phyloP scores from a whole-genome alignment of 2,329 filamentous ascomycete genomes.

The Epichloe amarillans region DNA sequence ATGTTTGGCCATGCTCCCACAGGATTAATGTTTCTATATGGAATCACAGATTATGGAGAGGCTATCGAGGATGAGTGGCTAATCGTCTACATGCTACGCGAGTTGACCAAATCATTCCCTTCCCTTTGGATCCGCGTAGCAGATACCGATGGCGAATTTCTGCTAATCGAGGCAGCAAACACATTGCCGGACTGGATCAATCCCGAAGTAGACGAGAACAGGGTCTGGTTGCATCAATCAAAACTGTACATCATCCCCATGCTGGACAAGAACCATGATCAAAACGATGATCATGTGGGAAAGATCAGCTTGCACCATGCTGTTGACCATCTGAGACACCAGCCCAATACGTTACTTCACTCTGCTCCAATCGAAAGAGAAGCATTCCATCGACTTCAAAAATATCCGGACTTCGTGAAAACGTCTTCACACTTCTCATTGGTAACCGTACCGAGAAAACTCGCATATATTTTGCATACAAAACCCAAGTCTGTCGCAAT shows the following conservation, averaged over 20 bases:
- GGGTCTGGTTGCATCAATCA: conserved; percentile 78
- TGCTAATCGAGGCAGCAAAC: conserved; percentile 86
- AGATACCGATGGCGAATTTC: conserved; percentile 88
- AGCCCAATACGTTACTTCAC: conserved; percentile 48
- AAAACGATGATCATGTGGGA: neutral
- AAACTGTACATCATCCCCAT: conserved; percentile 59
- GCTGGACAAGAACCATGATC: conserved; percentile 20
- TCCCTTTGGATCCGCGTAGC: conserved; percentile 70
- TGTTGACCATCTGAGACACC: conserved; percentile 42
- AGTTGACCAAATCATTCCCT: conserved; percentile 60
- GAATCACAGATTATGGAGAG: conserved; percentile 78
- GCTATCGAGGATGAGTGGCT: conserved; percentile 97
- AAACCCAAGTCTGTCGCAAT: conserved; percentile 67
- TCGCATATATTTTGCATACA: conserved; percentile 66
- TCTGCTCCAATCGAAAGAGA: conserved; percentile 70
- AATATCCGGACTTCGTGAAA: conserved; percentile 65
- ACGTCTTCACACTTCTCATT: conserved; percentile 64
- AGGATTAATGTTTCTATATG: conserved; percentile 49
- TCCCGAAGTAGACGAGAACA: conserved; percentile 75
- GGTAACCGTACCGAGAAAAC: conserved; percentile 63
- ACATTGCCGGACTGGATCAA: conserved; percentile 81
- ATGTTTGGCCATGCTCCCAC: neutral
- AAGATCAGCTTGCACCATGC: conserved; percentile 52
- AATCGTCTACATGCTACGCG: conserved; percentile 75
- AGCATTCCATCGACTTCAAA: conserved; percentile 76